These are phyloP conservation scores for Triangularia setosa DNA, from an alignment of 2,329 filamentous ascomycete genomes.

Conservation along the genomic window DNA sequence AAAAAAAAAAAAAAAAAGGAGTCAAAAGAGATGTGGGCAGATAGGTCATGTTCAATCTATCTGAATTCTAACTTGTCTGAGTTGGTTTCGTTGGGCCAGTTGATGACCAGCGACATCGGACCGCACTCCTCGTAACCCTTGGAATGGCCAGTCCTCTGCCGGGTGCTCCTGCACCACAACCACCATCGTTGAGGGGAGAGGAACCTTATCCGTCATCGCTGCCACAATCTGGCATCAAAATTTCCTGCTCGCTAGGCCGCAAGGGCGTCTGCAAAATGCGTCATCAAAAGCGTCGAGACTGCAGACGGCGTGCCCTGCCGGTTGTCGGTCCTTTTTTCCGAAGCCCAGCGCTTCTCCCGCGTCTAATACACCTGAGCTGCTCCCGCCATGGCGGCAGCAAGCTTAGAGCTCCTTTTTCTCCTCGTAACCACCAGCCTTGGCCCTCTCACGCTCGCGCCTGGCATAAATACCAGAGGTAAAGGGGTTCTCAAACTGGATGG, in stretches of 20 bases:
- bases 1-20: no score
- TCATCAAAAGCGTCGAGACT: background rate
- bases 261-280: background rate
- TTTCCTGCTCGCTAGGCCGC: conserved; percentile 7
- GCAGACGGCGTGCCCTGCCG: conserved; percentile 9
- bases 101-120: conserved; percentile 23
- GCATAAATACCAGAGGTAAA: conserved; percentile 93
- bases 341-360: conserved; percentile 18
- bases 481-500: conserved; percentile 84
- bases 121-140: conserved; percentile 13
- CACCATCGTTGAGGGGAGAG: conserved; percentile 22
- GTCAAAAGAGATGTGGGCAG: background rate
- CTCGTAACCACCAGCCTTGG: conserved; percentile 34
- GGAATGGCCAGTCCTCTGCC: conserved; percentile 13
- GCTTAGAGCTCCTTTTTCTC: conserved; percentile 52
- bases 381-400: background rate
- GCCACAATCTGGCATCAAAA: background rate
- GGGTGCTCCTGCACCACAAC: conserved; percentile 21
- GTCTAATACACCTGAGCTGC: conserved; percentile 1
- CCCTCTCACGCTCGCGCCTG: conserved; percentile 66
- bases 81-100: conserved; percentile 23
- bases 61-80: background rate
- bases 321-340: background rate
- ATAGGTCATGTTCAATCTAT: conserved; percentile 9
- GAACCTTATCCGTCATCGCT: conserved; percentile 10